Conservation (phyloP, 371 early-diverging fungal genomes). For the Syncephalastrum racemosum region DNA sequence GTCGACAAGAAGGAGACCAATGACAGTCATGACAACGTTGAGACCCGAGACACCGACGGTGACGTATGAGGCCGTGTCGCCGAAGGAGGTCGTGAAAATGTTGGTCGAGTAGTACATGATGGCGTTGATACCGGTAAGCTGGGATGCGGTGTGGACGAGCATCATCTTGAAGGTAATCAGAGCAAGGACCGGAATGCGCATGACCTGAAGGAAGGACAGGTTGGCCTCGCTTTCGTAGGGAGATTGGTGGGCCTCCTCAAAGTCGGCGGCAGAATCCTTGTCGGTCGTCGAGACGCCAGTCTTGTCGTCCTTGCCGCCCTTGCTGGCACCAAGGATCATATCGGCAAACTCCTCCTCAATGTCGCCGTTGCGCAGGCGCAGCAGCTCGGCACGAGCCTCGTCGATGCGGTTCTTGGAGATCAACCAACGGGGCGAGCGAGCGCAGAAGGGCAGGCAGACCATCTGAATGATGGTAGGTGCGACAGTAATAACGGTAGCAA, state of each 20-base stretch:
- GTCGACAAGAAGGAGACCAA: conserved; percentile 56
- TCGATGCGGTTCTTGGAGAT: conserved; percentile 56
- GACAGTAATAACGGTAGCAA: conserved; percentile 59
- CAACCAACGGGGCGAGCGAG: conserved; percentile 77
- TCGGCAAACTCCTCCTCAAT: conserved; percentile 63
- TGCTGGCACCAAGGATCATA: conserved; percentile 47
- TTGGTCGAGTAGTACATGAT: conserved; percentile 61
- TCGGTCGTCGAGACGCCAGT: conserved; percentile 14
- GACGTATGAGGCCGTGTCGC: conserved; percentile 35
- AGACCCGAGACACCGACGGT: conserved; percentile 46
- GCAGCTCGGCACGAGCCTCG: conserved; percentile 59
- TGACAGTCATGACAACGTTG: conserved; percentile 52
- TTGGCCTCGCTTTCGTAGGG: conserved; percentile 27
- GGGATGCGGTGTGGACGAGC: conserved; percentile 53
- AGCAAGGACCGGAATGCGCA: conserved; percentile 33
- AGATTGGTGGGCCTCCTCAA: conserved; percentile 26
- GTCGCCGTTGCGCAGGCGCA: conserved; percentile 61
- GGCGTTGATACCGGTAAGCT: conserved; percentile 71
- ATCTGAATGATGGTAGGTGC: conserved; percentile 70
- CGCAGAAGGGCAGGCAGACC: conserved; percentile 67
- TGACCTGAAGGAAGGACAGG: conserved; percentile 32
- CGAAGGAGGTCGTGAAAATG: conserved; percentile 41
- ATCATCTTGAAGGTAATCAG: conserved; percentile 51
- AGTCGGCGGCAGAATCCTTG: conserved; percentile 23
- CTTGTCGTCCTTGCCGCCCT: conserved; percentile 19